Evolutionary conservation across 1,139 yeast genomes (phyloP), one percentile per base, ranked within the genome.

Genomic region (Nakaseomyces delphensis): DNA sequence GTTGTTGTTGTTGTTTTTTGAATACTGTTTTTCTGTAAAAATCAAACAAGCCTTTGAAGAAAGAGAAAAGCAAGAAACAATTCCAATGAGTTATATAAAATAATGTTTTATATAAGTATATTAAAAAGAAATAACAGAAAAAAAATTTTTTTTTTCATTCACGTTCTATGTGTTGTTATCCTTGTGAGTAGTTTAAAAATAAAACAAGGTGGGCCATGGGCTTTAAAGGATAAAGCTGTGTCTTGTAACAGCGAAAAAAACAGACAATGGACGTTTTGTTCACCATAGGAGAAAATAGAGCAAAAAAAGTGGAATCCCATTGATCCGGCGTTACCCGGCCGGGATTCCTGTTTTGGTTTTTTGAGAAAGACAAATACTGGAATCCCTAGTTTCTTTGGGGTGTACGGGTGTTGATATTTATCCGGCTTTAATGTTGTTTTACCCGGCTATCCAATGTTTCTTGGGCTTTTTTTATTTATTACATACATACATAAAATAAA

Each of bases 1-100:
- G 18, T 28, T 42, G 38, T 40, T 31, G 20, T 36, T 44, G 41
- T 43, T n/a, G 14, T 32, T 19, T 18, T 32, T n/a, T 19, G 9
- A 32, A 5, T 19, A 9, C 25, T 8, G 28, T 4, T 4, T 11
- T 10, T 31, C 8, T 8, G 11, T 4, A 11, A 7, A 11, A 13
- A 13, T 10, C 13, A 33, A 33, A 13, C 11, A 33, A 21, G 21
- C n/a, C n/a, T n/a, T n/a, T n/a, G n/a, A n/a, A n/a, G n/a, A n/a
- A n/a, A n/a, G n/a, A n/a, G n/a, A n/a, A n/a, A n/a, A n/a, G n/a
- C n/a, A n/a, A n/a, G n/a, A n/a, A n/a, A n/a, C n/a, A n/a, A n/a
- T n/a, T n/a, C n/a, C n/a, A n/a, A n/a, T n/a, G n/a, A n/a, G n/a
- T n/a, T n/a, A n/a, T n/a, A n/a, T n/a, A n/a, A n/a, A n/a, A n/a